These are phyloP conservation scores for Juncus effusus DNA, from an alignment of 176 grass and related monocot genomes.

Conservation along the genomic window DNA sequence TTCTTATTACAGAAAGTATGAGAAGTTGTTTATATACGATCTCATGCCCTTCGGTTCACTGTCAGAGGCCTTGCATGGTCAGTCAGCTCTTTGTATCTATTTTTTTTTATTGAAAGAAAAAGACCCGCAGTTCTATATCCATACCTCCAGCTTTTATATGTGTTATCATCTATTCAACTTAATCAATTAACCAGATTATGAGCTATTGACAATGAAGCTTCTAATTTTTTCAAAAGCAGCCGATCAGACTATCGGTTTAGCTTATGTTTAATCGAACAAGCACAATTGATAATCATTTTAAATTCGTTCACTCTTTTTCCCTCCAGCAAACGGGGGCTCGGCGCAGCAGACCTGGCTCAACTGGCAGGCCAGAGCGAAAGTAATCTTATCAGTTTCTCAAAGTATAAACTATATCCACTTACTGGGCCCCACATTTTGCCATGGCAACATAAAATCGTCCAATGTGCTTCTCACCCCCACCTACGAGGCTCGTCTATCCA, in stretches of 20 bases:
- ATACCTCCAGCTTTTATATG: neutral
- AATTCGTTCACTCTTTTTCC: too few species aligned
- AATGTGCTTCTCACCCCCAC: slow-evolving; percentile 61
- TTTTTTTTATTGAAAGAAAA: too few species aligned
- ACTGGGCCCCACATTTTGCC: slow-evolving; percentile 37
- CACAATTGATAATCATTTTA: too few species aligned
- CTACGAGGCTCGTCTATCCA: slow-evolving; percentile 48
- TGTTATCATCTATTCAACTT: slow-evolving; percentile 13
- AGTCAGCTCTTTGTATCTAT: slow-evolving; percentile 5
- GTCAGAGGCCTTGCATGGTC: slow-evolving; percentile 64
- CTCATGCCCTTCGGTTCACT: slow-evolving; percentile 75
- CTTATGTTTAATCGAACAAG: too few species aligned
- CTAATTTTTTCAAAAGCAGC: slow-evolving; percentile 23
- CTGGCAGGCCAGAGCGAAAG: slow-evolving; percentile 47
- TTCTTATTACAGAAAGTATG: slow-evolving; percentile 75
- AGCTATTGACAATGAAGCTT: neutral
- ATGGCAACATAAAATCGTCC: slow-evolving; percentile 88
- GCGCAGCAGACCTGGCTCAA: slow-evolving; percentile 20
- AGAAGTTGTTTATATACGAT: slow-evolving; percentile 79
- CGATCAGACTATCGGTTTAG: slow-evolving; percentile 32
- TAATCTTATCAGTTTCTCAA: slow-evolving; percentile 52
- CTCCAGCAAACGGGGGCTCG: too few species aligned
- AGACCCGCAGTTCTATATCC: too few species aligned
- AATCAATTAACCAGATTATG: neutral
- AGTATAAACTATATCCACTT: slow-evolving; percentile 77